Conservation (phyloP, 345 rosid species). For the Dipteronia sinensis region DNA sequence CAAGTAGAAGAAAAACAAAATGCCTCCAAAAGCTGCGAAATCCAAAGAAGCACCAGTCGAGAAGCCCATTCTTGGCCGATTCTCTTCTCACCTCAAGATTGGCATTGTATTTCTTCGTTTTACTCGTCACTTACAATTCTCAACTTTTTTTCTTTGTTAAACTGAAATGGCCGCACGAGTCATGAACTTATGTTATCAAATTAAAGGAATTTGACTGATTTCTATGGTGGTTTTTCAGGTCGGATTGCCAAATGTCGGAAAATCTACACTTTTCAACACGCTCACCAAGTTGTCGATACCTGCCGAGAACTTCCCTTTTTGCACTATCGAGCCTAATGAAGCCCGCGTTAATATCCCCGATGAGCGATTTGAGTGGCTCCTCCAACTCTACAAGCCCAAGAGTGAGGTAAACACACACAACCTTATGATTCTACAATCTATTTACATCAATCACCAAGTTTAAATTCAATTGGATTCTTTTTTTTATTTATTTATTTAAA, state of each 20-base stretch:
- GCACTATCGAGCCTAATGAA: constrained; percentile 96
- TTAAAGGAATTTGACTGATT: too few relatives aligned
- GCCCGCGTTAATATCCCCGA: constrained; percentile 93
- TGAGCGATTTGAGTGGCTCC: constrained; percentile 94
- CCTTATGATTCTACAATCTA: background rate
- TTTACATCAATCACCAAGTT: too few relatives aligned
- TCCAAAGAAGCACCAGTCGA: constrained; percentile 89
- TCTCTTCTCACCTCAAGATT: constrained; percentile 99
- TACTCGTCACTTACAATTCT: background rate
- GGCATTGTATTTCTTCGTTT: constrained; percentile 62
- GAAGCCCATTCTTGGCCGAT: constrained; percentile 94
- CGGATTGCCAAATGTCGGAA: constrained; percentile 96
- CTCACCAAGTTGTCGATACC: constrained; percentile 92
- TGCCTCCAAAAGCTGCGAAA: constrained; percentile 95
- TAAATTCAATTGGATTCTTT: background rate
- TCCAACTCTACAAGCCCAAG: constrained; percentile 81
- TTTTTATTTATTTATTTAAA: too few relatives aligned
- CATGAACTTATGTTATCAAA: too few relatives aligned
- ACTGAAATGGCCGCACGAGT: too few relatives aligned
- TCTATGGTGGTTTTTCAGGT: constrained; percentile 47
- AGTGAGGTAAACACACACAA: constrained; percentile 53
- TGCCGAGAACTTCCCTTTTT: constrained; percentile 98
- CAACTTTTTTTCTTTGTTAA: background rate
- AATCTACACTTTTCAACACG: constrained; percentile 95
- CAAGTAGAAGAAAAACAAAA: constrained; percentile 17